phyloP scores from a whole-genome alignment of 352 stramenopile species.

The Blastocystis sp. region DNA sequence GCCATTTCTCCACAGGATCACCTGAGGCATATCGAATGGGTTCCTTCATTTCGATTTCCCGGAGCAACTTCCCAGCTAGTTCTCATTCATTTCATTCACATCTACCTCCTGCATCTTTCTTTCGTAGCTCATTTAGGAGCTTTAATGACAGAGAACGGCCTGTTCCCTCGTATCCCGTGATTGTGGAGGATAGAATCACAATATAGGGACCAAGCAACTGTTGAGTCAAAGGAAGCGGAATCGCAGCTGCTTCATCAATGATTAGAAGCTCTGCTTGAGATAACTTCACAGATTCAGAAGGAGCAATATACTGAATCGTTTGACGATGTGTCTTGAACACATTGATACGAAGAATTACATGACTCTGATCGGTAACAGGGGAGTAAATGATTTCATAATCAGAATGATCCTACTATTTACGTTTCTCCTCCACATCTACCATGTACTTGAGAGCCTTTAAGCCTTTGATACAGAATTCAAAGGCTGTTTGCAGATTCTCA shows the following conservation, averaged over 20 bases:
- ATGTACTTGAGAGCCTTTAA: conserved; percentile 83
- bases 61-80: conserved; percentile 74
- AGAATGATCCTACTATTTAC: conserved; percentile 85
- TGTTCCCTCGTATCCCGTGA: conserved; percentile 99
- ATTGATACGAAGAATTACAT: conserved; percentile 88
- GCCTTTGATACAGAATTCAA: conserved; percentile 95
- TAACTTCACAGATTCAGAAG: conserved; percentile 90
- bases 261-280: conserved; percentile 93
- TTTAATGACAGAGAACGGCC: conserved; percentile 96
- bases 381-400: conserved; percentile 87
- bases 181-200: conserved; percentile 96
- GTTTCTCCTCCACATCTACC: background rate
- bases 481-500: conserved; percentile 96
- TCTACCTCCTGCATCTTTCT: conserved; percentile 75
- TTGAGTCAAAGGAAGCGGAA: conserved; percentile 95
- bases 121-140: conserved; percentile 93
- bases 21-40: conserved; percentile 92
- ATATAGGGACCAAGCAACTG: conserved; percentile 90
- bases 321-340: conserved; percentile 93
- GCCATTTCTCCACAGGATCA: conserved; percentile 93
- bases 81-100: background rate
- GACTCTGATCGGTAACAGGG: conserved; percentile 66
- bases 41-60: conserved; percentile 90
- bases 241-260: conserved; percentile 98
- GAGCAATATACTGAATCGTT: conserved; percentile 93